phyloP scores from a whole-genome alignment of 2,329 filamentous ascomycete genomes.

The Sarocladium oryzae region DNA sequence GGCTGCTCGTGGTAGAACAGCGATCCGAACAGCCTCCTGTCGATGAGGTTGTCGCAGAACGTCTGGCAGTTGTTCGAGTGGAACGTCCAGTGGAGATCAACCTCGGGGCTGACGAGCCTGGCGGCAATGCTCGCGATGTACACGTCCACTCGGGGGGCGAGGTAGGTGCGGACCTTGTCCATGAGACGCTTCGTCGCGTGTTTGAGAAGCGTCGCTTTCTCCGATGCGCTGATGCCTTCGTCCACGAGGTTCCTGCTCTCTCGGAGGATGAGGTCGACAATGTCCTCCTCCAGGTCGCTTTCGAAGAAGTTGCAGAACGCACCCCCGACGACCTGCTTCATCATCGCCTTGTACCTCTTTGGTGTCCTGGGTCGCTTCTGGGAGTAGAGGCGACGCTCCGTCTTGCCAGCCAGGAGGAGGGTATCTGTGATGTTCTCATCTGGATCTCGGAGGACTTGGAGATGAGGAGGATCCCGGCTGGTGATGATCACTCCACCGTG shows the following conservation, averaged over 20 bases:
- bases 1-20: conserved; percentile 14
- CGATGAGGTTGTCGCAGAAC: conserved; percentile 30
- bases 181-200: conserved; percentile 13
- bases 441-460: conserved; percentile 18
- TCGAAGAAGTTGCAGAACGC: conserved; percentile 25
- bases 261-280: conserved; percentile 21
- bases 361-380: conserved; percentile 13
- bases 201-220: conserved; percentile 14
- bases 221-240: conserved; percentile 13
- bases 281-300: conserved; percentile 18
- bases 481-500: conserved; percentile 22
- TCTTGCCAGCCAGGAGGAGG: conserved; percentile 16
- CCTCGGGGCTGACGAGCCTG: conserved; percentile 20
- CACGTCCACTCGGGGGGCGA: conserved; percentile 18
- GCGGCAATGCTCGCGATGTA: conserved; percentile 25
- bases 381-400: conserved; percentile 14
- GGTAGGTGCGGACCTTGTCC: conserved; percentile 18
- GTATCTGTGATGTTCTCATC: conserved; percentile 16
- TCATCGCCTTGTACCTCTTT: conserved; percentile 29
- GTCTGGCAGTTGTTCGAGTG: conserved; percentile 30
- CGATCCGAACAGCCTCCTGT: conserved; percentile 23
- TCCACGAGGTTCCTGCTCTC: conserved; percentile 19
- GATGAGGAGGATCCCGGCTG: conserved; percentile 17
- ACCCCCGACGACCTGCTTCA: conserved; percentile 33
- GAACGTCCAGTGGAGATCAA: conserved; percentile 24